Evolutionary conservation across 2,329 filamentous ascomycete species (phyloP), one percentile per base, ranked within the genome.

Genomic region (Tolypocladium cylindrosporum): DNA sequence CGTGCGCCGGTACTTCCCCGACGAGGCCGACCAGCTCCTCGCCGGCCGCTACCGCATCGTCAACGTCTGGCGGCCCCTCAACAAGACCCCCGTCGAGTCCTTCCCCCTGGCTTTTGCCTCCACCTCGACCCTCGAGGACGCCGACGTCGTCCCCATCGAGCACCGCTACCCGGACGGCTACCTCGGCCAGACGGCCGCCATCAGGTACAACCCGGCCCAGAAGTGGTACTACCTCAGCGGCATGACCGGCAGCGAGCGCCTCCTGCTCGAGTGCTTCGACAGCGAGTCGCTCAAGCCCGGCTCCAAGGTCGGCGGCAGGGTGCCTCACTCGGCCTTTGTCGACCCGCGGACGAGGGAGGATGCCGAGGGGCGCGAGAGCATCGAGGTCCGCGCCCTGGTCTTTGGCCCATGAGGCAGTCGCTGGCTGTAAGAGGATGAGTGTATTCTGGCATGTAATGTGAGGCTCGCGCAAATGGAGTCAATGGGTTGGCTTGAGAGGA

Each of bases 321-420:
- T 83, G 54, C 85, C 90, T 16, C 90, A 95, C 73, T 86, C 86
- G 11, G 91, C 91, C 0, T 97, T 96, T 72, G 76, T 80, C 43
- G 88, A 96, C 69, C 87, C 89, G 2, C 77, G 86, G 60, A 90
- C 88, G 1, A 82, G 85, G 3, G 74, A 79, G 21, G 88, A 86
- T 52, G 90, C 88, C 5, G 84, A 85, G 62, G 82, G 82, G 0
- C 80, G 91, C 63, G 89, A 96, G 77, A 96, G 91, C 69, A 96
- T 97, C 69, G 92, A 97, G 72, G 89, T 96, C 19, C 81, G 92
- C 65, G 86, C 89, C 41, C 77, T 96, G 71, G 88, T 96, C 0
- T 96, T 96, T 78, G 89, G 88, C 0, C 76, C 79, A 16, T 81
- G 62, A 45, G 21, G 6, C 19, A 4, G 16, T 27, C 9, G 16